Conservation (phyloP, 169 alveolate genomes). For the Eimeria acervulina region DNA sequence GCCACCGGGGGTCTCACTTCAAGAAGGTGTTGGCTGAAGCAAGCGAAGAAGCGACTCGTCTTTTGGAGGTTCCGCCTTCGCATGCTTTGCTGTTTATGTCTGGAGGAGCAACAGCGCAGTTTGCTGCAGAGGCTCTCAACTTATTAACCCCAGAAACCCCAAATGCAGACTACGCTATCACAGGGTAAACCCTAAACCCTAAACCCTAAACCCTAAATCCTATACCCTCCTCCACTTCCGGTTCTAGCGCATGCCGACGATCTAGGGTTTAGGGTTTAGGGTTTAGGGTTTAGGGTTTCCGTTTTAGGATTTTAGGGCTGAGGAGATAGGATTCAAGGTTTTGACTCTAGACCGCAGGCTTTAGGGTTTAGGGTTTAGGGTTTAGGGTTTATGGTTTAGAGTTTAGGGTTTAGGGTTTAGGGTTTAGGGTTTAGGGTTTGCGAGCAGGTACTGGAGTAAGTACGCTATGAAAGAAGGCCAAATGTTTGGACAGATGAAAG, state of each 20-base stretch:
- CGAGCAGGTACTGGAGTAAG: conserved; percentile 28
- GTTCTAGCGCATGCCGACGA: too few relatives aligned
- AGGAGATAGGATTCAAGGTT: background rate
- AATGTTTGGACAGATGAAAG: background rate
- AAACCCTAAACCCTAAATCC: background rate
- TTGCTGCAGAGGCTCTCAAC: conserved; percentile 89
- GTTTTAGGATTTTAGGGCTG: background rate
- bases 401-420: background rate
- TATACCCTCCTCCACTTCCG: too few relatives aligned
- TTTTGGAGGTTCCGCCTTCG: conserved; percentile 83
- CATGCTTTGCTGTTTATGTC: conserved; percentile 83
- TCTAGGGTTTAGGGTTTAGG: too few relatives aligned
- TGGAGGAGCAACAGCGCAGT: conserved; percentile 88
- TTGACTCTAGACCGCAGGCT: too few relatives aligned
- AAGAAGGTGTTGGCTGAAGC: conserved; percentile 31
- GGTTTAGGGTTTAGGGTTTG: background rate
- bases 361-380: too few relatives aligned
- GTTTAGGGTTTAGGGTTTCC: background rate
- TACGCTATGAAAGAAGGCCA: conserved; percentile 31
- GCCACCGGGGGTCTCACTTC: conserved; percentile 38
- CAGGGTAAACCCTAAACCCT: conserved; percentile 83
- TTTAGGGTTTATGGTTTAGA: background rate
- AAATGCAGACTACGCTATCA: conserved; percentile 85
- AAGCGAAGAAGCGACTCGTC: background rate
- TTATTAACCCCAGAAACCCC: conserved; percentile 77